Conservation (phyloP, 495 filamentous ascomycete species). For the Trichoderma reesei region DNA sequence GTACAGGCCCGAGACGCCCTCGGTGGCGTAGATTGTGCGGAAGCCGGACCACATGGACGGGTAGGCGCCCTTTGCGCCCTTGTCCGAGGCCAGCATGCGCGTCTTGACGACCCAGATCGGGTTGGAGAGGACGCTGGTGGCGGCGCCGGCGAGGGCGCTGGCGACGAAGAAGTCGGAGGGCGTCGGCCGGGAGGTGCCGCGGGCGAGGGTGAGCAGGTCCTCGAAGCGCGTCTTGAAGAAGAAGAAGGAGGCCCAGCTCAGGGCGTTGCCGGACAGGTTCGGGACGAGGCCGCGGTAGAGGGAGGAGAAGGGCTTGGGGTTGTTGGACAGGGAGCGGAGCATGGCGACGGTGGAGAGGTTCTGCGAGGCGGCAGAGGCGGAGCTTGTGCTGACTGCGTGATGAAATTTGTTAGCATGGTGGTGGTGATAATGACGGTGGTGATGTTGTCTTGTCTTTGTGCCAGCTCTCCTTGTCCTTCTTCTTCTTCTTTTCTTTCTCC, state of each 20-base stretch:
- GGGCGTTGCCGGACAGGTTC: conserved; percentile 83
- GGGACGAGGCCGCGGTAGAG: conserved; percentile 85
- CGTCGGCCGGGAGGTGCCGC: conserved; percentile 32
- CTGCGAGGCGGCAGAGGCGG: conserved; percentile 16
- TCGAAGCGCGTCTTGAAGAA: conserved; percentile 46
- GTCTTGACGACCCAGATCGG: conserved; percentile 99
- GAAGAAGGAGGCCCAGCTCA: conserved; percentile 91
- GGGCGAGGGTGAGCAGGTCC: conserved; percentile 18
- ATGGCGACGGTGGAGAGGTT: conserved; percentile 34
- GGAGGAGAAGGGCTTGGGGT: conserved; percentile 37
- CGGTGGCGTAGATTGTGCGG: conserved; percentile 47
- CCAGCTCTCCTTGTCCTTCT: no score
- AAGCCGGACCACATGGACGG: conserved; percentile 61
- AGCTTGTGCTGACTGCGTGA: conserved; percentile 16
- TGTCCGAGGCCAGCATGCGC: conserved; percentile 83
- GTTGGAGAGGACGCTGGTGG: conserved; percentile 78
- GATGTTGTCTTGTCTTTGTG: neutral
- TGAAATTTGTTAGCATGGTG: neutral
- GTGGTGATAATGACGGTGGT: no score
- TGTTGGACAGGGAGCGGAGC: conserved; percentile 32
- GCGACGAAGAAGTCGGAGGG: conserved; percentile 75
- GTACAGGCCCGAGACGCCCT: conserved; percentile 74
- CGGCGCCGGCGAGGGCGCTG: conserved; percentile 61
- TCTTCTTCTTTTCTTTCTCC: neutral
- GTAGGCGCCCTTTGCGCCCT: conserved; percentile 67